Evolutionary conservation across 139 green algal genomes (phyloP), one percentile per base, ranked within the genome.

Genomic region (Coccomyxa sp.): DNA sequence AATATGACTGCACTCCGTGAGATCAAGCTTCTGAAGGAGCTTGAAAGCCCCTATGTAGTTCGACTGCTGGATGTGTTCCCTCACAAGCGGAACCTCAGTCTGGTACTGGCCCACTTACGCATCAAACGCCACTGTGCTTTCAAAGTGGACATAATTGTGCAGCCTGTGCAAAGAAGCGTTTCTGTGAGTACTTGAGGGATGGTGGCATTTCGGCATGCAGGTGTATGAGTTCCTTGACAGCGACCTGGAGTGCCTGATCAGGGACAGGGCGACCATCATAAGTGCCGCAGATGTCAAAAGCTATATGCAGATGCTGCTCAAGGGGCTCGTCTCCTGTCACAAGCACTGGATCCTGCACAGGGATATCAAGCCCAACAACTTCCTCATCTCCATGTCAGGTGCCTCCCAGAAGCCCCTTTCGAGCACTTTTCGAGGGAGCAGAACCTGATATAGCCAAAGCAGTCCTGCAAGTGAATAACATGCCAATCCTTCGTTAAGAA

Each of bases 341-440:
- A 79, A 74, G 27, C 77, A 83, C 38, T 97, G 94, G 93, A 89
- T 98, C 32, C 86, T 98, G 59, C 94, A 97, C 89, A 87, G 95
- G 10, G 95, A 98, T 83, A 87, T 98, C 82, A 98, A 98, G 87
- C 95, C 95, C 38, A 96, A 97, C 90, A 98, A 98, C 90, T 92
- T 96, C 74, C 90, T 98, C 51, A 86, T 96, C 7, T 85, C 91
- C 9, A 51, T 87, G 0, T 63, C 80, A 57, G 86, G 86, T 77
- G 23, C 13, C 30, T 30, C 9, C 25, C 9, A 30, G 15, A 31
- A 51, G 38, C 58, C 13, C 78, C 13, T 38, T 59, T 28, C 45
- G 77, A 45, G 66, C 10, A 25, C 10, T 16, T 23, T 66, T 7
- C 13, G 21, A n/a, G 67, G 25, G 67, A 76, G 25, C 67, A 76